Evolutionary conservation across 352 stramenopile genomes (phyloP).

Genomic region (Phytophthora megakarya): DNA sequence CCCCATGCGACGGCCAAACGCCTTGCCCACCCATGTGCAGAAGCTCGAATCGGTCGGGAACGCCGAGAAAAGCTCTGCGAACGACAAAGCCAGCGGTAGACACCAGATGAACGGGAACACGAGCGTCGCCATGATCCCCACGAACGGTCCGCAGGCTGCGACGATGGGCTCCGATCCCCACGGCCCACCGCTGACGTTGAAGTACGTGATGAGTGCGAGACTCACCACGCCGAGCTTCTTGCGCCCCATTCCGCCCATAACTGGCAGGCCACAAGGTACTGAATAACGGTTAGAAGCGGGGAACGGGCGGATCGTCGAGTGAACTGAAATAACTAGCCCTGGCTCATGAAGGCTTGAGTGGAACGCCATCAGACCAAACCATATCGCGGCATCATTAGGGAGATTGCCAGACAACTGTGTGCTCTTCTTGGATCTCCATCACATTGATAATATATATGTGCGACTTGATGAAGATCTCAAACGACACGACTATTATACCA

Average conservation of each 20-base stretch:
- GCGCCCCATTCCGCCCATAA: slow-evolving; percentile 32
- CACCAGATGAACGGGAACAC: slow-evolving; percentile 77
- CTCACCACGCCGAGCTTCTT: slow-evolving; percentile 72
- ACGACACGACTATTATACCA: too few relatives aligned
- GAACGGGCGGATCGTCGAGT: too few relatives aligned
- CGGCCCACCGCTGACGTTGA: slow-evolving; percentile 91
- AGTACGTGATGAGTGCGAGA: slow-evolving; percentile 89
- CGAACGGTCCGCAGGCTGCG: slow-evolving; percentile 79
- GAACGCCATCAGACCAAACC: too few relatives aligned
- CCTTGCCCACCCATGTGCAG: slow-evolving; percentile 76
- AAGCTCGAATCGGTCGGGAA: slow-evolving; percentile 78
- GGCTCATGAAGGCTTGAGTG: too few relatives aligned
- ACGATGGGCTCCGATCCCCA: slow-evolving; percentile 96
- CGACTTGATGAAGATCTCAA: too few relatives aligned
- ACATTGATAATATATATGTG: too few relatives aligned
- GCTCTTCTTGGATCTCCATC: too few relatives aligned
- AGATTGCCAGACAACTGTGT: too few relatives aligned
- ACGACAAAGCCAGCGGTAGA: slow-evolving; percentile 66
- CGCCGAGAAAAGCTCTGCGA: slow-evolving; percentile 74
- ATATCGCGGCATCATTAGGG: too few relatives aligned
- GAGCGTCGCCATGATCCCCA: slow-evolving; percentile 62
- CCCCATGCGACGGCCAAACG: slow-evolving; percentile 74
- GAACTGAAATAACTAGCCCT: too few relatives aligned
- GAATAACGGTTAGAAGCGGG: slow-evolving; percentile 16
- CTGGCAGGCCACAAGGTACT: background rate